phyloP scores from a whole-genome alignment of 805 yeast species.

The Diddensiella transvaalensis region DNA sequence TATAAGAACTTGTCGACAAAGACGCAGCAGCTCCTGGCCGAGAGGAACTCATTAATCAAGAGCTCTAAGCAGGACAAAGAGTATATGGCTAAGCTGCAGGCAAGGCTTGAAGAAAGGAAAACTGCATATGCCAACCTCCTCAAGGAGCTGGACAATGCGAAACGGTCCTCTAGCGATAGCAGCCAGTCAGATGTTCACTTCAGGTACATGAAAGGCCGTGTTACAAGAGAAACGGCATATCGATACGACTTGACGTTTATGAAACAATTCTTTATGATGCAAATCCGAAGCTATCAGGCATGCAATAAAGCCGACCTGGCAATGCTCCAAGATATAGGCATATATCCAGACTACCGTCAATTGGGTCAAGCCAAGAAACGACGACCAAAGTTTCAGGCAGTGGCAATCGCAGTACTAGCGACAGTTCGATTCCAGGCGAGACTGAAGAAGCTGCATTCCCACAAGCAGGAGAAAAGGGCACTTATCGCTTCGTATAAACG shows the following conservation, averaged over 20 bases:
- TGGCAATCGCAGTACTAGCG: slow-evolving; percentile 31
- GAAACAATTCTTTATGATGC: slow-evolving; percentile 30
- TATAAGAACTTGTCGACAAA: slow-evolving; percentile 4
- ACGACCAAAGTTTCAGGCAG: slow-evolving; percentile 24
- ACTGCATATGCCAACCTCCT: slow-evolving; percentile 2
- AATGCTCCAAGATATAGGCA: slow-evolving; percentile 25
- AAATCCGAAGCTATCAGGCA: slow-evolving; percentile 30
- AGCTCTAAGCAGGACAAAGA: no score
- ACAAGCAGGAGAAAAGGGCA: not conserved
- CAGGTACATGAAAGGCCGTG: slow-evolving; percentile 21
- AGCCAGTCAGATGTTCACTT: slow-evolving; percentile 17
- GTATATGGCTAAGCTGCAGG: no score
- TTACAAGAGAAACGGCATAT: slow-evolving; percentile 20
- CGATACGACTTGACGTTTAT: slow-evolving; percentile 33
- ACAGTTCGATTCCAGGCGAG: slow-evolving; percentile 29
- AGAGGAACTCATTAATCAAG: no score
- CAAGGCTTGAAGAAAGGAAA: no score
- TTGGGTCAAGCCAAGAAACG: not conserved
- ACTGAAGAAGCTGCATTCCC: slow-evolving; percentile 14
- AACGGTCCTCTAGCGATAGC: not conserved
- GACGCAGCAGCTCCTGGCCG: no score
- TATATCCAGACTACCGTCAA: slow-evolving; percentile 15
- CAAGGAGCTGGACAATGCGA: slow-evolving; percentile 4
- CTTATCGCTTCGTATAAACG: not conserved
- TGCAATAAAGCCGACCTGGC: slow-evolving; percentile 29